These are phyloP conservation scores for Malus orientalis DNA, from an alignment of 306 rosid genomes.

Conservation along the genomic window DNA sequence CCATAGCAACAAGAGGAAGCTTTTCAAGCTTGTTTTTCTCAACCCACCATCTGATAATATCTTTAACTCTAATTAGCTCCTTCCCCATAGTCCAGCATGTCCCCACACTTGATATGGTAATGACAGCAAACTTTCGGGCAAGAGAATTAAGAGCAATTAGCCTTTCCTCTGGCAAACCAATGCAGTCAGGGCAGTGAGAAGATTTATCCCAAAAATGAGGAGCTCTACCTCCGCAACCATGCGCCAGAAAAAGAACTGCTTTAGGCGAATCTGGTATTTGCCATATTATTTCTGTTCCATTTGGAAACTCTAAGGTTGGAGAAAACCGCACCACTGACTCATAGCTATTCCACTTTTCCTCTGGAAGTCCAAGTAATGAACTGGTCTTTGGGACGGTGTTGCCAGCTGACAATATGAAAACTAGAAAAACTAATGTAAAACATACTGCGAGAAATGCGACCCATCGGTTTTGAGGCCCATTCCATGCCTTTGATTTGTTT, in stretches of 20 bases:
- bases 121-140: conserved; percentile 53
- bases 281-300: conserved; percentile 76
- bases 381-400: conserved; percentile 15
- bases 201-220: conserved; percentile 82
- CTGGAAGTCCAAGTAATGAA: conserved; percentile 22
- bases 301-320: conserved; percentile 49
- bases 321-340: conserved; percentile 43
- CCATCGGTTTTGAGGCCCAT: conserved; percentile 21
- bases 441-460: conserved; percentile 27
- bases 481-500: conserved; percentile 42
- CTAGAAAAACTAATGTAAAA: conserved; percentile 31
- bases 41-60: conserved; percentile 65
- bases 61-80: conserved; percentile 51
- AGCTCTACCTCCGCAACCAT: conserved; percentile 76
- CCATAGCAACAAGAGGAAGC: conserved; percentile 75
- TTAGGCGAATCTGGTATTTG: conserved; percentile 79
- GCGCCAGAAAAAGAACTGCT: conserved; percentile 83
- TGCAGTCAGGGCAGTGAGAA: conserved; percentile 48
- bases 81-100: conserved; percentile 64
- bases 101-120: conserved; percentile 60
- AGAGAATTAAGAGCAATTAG: conserved; percentile 64
- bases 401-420: conserved; percentile 22
- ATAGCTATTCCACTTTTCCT: conserved; percentile 54
- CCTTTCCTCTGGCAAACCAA: conserved; percentile 92
- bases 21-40: conserved; percentile 47